These are phyloP conservation scores for Aspergillus aculeatinus DNA, from an alignment of 2,329 filamentous ascomycete genomes.

Conservation along the genomic window DNA sequence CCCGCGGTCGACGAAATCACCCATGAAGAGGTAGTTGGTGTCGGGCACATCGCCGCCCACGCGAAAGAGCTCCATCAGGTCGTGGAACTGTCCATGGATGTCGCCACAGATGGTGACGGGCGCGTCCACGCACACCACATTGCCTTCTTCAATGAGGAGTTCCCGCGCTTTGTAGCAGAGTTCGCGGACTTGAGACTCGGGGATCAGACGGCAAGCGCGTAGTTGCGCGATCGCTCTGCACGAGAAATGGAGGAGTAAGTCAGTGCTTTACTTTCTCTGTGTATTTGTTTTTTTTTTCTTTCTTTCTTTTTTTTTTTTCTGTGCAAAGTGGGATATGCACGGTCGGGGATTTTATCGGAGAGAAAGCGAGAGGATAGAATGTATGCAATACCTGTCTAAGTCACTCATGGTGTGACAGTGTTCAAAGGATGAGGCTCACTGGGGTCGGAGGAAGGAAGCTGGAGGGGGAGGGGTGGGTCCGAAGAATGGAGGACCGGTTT, in stretches of 20 bases:
- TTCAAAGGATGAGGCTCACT: constrained; percentile 5
- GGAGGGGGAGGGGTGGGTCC: constrained; percentile 19
- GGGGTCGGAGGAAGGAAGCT: constrained; percentile 6
- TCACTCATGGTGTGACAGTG: constrained; percentile 70
- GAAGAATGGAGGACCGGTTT: constrained; percentile 12
- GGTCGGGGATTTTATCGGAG: not conserved
- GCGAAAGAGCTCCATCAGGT: constrained; percentile 93
- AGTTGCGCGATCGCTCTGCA: constrained; percentile 88
- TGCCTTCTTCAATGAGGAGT: constrained; percentile 93
- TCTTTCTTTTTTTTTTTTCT: not conserved
- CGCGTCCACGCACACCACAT: constrained; percentile 91
- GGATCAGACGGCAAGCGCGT: constrained; percentile 92
- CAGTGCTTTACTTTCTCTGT: not conserved
- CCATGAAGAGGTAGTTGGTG: constrained; percentile 97
- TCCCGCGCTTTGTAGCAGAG: constrained; percentile 96
- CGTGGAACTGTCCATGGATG: constrained; percentile 95
- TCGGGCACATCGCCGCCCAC: constrained; percentile 92
- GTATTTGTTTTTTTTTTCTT: not conserved
- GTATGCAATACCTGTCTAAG: constrained; percentile 70
- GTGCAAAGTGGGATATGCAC: not conserved
- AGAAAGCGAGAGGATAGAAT: not conserved
- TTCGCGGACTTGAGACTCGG: constrained; percentile 91
- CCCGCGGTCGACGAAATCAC: constrained; percentile 95
- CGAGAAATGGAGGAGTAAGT: constrained; percentile 11
- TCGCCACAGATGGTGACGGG: constrained; percentile 97